Evolutionary conservation across 2,329 filamentous ascomycete species (phyloP).

Genomic region (Pseudocercospora fuligena): DNA sequence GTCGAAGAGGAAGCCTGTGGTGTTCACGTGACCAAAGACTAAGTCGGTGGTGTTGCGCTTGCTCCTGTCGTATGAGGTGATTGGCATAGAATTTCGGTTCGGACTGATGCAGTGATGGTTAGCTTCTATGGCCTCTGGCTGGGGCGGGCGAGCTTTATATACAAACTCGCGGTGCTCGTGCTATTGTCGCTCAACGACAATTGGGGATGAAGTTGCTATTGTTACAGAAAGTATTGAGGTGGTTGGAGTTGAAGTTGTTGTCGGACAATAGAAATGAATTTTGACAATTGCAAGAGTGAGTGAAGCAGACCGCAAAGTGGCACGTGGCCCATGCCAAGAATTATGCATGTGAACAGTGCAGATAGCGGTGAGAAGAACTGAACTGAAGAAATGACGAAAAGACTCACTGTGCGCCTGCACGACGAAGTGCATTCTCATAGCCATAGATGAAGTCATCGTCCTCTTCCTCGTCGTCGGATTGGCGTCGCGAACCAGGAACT

Average conservation of each 20-base stretch:
- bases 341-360: slow-evolving; percentile 15
- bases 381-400: slow-evolving; percentile 47
- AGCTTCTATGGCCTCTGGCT: slow-evolving; percentile 23
- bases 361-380: slow-evolving; percentile 7
- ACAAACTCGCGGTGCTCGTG: slow-evolving; percentile 15
- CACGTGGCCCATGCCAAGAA: slow-evolving; percentile 23
- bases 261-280: slow-evolving; percentile 16
- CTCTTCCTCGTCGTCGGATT: slow-evolving; percentile 85
- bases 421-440: slow-evolving; percentile 71
- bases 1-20: slow-evolving; percentile 81
- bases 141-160: slow-evolving; percentile 18
- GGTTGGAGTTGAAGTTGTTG: slow-evolving; percentile 14
- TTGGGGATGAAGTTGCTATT: slow-evolving; percentile 16
- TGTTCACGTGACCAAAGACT: slow-evolving; percentile 79
- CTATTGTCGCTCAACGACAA: slow-evolving; percentile 23
- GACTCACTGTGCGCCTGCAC: slow-evolving; percentile 80
- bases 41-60: slow-evolving; percentile 63
- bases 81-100: slow-evolving; percentile 94
- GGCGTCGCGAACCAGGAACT: slow-evolving; percentile 82
- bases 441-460: slow-evolving; percentile 63
- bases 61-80: slow-evolving; percentile 69
- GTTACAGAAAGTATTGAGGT: slow-evolving; percentile 26
- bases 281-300: slow-evolving; percentile 18
- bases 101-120: slow-evolving; percentile 57
- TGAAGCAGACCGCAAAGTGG: slow-evolving; percentile 3